Percentiles rank a stretch among this genome's conserved stretches.
Evolutionary conservation across 768 basidiomycete species (phyloP).

Genomic region (Boletus speciosus): DNA sequence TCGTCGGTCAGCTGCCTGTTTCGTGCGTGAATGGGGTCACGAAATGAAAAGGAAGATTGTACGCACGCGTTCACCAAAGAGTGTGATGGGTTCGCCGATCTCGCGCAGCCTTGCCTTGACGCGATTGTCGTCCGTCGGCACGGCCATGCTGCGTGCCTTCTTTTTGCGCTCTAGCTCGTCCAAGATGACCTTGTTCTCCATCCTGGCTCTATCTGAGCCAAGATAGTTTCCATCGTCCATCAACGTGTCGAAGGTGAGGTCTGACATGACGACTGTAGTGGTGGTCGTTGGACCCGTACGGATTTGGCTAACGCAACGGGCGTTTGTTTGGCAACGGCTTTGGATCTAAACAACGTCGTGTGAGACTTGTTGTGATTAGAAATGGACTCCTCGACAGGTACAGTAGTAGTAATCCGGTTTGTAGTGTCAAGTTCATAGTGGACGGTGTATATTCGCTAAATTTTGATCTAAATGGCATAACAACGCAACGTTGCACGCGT

Average conservation of each 20-base stretch:
- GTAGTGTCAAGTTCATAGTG: not conserved
- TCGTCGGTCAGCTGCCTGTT: slow-evolving; percentile 89
- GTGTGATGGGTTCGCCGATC: slow-evolving; percentile 94
- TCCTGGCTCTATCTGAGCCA: slow-evolving; percentile 68
- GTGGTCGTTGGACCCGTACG: slow-evolving; percentile 1
- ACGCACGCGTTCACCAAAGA: slow-evolving; percentile 95
- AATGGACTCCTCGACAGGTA: not conserved
- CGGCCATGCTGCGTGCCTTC: slow-evolving; percentile 87
- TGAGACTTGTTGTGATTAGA: not conserved
- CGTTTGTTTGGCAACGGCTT: slow-evolving; percentile 36
- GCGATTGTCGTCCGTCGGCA: slow-evolving; percentile 94
- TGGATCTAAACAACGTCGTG: slow-evolving; percentile 29
- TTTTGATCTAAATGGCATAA: not conserved
- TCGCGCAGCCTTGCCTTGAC: slow-evolving; percentile 88
- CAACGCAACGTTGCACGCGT: slow-evolving; percentile 1
- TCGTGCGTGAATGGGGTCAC: slow-evolving; percentile 15
- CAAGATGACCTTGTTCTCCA: slow-evolving; percentile 83
- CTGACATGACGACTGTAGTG: slow-evolving; percentile 47
- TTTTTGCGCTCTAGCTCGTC: slow-evolving; percentile 98
- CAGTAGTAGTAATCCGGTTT: not conserved
- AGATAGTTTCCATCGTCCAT: slow-evolving; percentile 75
- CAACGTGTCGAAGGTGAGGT: slow-evolving; percentile 72
- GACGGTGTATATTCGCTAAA: not conserved
- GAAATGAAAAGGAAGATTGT: not conserved
- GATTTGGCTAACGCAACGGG: slow-evolving; percentile 12